Percentiles rank a stretch among this genome's conserved stretches.
Evolutionary conservation across 2,329 filamentous ascomycete genomes (phyloP).

Genomic region (Didymella keratinophila): DNA sequence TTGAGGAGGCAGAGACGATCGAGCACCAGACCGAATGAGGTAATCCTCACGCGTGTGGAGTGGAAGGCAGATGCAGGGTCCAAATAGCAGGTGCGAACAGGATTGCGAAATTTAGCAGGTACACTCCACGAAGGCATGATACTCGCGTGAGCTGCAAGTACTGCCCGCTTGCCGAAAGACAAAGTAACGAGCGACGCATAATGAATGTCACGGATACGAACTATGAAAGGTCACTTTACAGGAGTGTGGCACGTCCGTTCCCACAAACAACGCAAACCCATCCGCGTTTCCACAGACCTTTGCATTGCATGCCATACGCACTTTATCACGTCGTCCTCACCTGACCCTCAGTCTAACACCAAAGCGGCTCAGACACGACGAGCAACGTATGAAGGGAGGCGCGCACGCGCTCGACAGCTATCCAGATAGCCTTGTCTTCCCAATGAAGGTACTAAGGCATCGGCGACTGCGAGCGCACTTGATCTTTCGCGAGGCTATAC

Average conservation of each 20-base stretch:
- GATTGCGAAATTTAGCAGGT: too few relatives aligned
- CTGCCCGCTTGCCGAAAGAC: not conserved
- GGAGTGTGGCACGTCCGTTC: constrained; percentile 1
- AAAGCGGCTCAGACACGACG: constrained; percentile 25
- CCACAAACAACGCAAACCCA: not conserved
- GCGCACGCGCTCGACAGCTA: constrained; percentile 29
- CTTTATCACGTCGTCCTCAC: constrained; percentile 22
- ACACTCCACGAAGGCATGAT: not conserved
- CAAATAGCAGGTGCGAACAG: not conserved
- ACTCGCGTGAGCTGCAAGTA: not conserved
- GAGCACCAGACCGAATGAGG: not conserved
- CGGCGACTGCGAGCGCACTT: constrained; percentile 44
- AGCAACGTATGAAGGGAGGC: constrained; percentile 4
- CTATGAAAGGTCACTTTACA: not conserved
- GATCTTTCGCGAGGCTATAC: constrained; percentile 61
- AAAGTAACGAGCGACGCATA: not conserved
- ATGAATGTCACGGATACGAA: not conserved
- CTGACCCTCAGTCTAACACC: not conserved
- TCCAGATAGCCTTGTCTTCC: constrained; percentile 32
- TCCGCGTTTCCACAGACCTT: not conserved
- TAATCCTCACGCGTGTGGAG: not conserved
- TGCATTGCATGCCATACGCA: constrained; percentile 2
- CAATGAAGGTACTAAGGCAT: constrained; percentile 31
- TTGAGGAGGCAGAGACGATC: not conserved
- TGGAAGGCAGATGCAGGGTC: not conserved